phyloP scores from a whole-genome alignment of 257 asterid genomes.

The Salvia rosmarinus region DNA sequence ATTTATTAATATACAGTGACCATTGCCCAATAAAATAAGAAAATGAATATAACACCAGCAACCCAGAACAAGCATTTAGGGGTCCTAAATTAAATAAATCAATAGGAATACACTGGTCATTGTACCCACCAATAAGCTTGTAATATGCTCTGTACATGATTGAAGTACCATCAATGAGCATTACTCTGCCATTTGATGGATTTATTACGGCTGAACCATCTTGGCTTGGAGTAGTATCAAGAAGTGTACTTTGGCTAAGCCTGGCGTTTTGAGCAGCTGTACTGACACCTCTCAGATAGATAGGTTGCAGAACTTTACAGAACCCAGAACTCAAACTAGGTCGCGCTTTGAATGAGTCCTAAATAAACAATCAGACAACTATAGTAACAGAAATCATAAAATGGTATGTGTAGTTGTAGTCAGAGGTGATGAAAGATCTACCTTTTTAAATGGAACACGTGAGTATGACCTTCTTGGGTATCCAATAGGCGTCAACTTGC shows the following conservation, averaged over 20 bases:
- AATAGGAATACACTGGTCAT: not conserved
- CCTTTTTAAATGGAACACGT: constrained; percentile 42
- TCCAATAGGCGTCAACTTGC: constrained; percentile 29
- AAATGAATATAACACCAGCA: constrained; percentile 15
- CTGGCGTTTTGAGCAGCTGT: constrained; percentile 46
- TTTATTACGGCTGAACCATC: constrained; percentile 40
- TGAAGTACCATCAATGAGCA: constrained; percentile 95
- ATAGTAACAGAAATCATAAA: not conserved
- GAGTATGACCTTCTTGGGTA: constrained; percentile 39
- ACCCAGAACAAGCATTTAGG: constrained; percentile 21
- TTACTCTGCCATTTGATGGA: constrained; percentile 73
- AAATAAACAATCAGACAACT: constrained; percentile 18
- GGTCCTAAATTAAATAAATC: not conserved
- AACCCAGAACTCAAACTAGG: constrained; percentile 40
- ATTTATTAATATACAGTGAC: not conserved
- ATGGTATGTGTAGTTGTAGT: not conserved
- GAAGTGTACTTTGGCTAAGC: constrained; percentile 31
- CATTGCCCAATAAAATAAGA: constrained; percentile 4
- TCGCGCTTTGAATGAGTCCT: constrained; percentile 48
- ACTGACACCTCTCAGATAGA: constrained; percentile 37
- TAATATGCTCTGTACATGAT: constrained; percentile 88
- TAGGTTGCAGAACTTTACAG: constrained; percentile 37
- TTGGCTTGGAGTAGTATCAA: constrained; percentile 42
- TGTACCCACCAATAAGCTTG: constrained; percentile 79
- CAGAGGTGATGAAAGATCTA: constrained; percentile 18